A percentile compares a stretch with the other conserved stretches of the same genome.
phyloP scores from a whole-genome alignment of 2,329 filamentous ascomycete species.

The Monosporascus sp. region DNA sequence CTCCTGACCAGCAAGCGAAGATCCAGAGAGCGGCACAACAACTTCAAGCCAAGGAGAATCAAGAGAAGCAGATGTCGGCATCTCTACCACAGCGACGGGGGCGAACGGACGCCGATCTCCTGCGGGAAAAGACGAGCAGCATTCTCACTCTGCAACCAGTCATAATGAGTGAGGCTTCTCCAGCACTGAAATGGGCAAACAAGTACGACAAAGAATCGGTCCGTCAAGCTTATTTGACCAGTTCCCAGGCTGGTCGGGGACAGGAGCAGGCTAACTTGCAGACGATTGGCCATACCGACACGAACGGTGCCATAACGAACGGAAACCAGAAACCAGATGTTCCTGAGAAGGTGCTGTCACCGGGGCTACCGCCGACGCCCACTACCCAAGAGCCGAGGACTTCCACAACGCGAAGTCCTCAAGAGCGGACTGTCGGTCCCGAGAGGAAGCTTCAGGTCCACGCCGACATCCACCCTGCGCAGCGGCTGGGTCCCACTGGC shows the following conservation, averaged over 20 bases:
- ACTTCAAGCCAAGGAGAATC: conserved; percentile 64
- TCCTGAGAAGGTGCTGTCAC: conserved; percentile 34
- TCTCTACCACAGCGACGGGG: conserved; percentile 41
- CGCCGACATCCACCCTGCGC: conserved; percentile 29
- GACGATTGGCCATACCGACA: conserved; percentile 29
- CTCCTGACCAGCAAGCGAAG: conserved; percentile 83
- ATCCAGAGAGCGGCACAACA: conserved; percentile 88
- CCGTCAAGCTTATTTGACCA: conserved; percentile 77
- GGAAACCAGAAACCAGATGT: conserved; percentile 32
- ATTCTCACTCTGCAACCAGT: conserved; percentile 81
- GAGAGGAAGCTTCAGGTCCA: conserved; percentile 34
- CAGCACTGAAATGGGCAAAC: conserved; percentile 94
- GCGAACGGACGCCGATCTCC: conserved; percentile 50
- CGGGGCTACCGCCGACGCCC: conserved; percentile 25
- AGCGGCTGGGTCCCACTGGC: conserved; percentile 25
- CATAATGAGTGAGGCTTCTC: conserved; percentile 80
- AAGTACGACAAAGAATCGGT: conserved; percentile 90
- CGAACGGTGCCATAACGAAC: conserved; percentile 23
- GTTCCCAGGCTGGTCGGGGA: conserved; percentile 67
- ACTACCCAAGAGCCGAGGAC: conserved; percentile 10
- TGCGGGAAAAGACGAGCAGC: conserved; percentile 76
- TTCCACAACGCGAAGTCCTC: too few relatives aligned
- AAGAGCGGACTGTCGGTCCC: conserved; percentile 16
- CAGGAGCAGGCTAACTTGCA: conserved; percentile 40
- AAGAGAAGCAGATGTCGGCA: conserved; percentile 36